Conservation (phyloP, 495 filamentous ascomycete genomes). For the Aspergillus ellipticus region DNA sequence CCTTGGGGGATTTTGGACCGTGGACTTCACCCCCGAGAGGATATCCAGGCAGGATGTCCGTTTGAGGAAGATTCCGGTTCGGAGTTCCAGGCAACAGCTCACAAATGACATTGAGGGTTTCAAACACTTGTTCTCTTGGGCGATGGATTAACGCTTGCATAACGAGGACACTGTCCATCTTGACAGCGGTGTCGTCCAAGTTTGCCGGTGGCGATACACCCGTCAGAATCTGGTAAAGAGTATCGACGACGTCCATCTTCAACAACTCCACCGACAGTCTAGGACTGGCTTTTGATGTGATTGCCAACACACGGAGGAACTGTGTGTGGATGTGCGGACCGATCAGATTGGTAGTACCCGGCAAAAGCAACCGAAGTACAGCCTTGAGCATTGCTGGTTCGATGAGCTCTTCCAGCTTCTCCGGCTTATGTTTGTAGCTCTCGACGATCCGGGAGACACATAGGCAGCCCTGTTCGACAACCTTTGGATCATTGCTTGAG, state of each 20-base stretch:
- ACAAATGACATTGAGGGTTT: conserved; percentile 97
- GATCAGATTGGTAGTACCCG: conserved; percentile 94
- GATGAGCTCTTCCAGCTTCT: conserved; percentile 87
- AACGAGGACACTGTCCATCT: conserved; percentile 94
- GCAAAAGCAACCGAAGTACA: conserved; percentile 84
- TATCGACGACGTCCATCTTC: conserved; percentile 97
- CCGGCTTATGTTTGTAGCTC: conserved; percentile 84
- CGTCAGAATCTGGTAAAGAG: conserved; percentile 94
- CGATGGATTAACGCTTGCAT: conserved; percentile 98
- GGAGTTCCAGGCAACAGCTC: conserved; percentile 72
- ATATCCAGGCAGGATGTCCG: conserved; percentile 52
- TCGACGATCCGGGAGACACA: conserved; percentile 97
- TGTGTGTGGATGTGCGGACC: conserved; percentile 95
- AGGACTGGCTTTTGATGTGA: conserved; percentile 84
- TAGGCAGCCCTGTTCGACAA: conserved; percentile 93
- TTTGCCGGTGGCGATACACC: conserved; percentile 87
- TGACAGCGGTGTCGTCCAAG: conserved; percentile 73
- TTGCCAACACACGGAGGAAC: conserved; percentile 86
- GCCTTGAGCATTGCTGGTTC: conserved; percentile 80
- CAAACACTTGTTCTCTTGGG: conserved; percentile 93
- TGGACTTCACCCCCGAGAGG: conserved; percentile 33
- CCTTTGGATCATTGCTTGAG: conserved; percentile 87
- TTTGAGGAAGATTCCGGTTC: conserved; percentile 34
- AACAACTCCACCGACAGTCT: conserved; percentile 83
- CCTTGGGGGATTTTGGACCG: conserved; percentile 34